Percentiles rank a stretch among this genome's conserved stretches.
phyloP scores from a whole-genome alignment of 306 rosid genomes.

The Dryas drummondii region DNA sequence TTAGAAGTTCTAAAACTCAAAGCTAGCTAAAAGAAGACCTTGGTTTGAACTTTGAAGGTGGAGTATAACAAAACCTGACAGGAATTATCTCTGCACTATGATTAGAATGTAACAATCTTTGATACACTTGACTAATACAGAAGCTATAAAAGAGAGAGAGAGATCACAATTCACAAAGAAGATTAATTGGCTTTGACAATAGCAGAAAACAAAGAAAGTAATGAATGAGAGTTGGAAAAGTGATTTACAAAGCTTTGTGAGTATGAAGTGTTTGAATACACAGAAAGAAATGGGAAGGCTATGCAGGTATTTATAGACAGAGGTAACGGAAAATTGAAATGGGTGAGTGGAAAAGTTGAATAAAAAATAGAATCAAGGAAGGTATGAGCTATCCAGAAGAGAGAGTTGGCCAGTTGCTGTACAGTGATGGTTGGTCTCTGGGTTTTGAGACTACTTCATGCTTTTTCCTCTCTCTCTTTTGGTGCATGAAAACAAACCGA shows the following conservation, averaged over 20 bases:
- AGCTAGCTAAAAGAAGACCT: neutral
- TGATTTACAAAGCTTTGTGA: neutral
- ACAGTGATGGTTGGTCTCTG: neutral
- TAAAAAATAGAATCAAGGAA: slow-evolving; percentile 15
- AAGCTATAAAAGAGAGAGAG: slow-evolving; percentile 4
- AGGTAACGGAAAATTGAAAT: neutral
- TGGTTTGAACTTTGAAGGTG: neutral
- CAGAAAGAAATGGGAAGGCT: too few relatives aligned
- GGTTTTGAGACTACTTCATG: neutral
- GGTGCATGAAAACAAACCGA: slow-evolving; percentile 18
- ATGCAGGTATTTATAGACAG: too few relatives aligned
- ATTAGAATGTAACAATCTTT: neutral
- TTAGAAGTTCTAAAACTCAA: neutral
- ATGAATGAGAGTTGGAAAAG: neutral
- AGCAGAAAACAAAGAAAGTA: neutral
- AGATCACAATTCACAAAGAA: neutral
- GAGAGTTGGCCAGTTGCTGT: slow-evolving; percentile 14
- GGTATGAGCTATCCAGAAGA: neutral
- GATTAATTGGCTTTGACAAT: neutral
- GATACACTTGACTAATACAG: neutral
- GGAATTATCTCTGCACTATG: too few relatives aligned
- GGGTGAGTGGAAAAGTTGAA: neutral
- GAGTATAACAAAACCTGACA: neutral
- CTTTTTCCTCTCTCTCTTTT: too few relatives aligned
- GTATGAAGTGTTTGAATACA: too few relatives aligned